Percentiles rank a stretch among this genome's conserved stretches.
Conservation (phyloP, 106 monocot species). For the Dendrobium chrysotoxum region DNA sequence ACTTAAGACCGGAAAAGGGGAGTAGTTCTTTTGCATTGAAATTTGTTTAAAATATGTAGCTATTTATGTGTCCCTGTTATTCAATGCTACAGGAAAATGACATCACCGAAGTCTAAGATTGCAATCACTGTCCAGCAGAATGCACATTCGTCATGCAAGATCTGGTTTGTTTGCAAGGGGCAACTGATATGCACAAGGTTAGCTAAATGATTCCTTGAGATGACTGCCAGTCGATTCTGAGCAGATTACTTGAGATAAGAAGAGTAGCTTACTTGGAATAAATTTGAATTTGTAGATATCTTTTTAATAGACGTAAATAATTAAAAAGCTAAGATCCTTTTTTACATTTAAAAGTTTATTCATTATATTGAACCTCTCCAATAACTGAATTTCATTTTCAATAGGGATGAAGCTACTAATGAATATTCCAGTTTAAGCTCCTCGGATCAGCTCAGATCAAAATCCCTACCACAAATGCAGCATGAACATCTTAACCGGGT, state of each 20-base stretch:
- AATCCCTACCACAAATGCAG: conserved; percentile 7
- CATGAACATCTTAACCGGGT: conserved; percentile 5
- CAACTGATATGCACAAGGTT: conserved; percentile 43
- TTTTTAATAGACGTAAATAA: neutral
- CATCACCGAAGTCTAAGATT: conserved; percentile 29
- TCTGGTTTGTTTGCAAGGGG: conserved; percentile 42
- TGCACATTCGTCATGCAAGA: conserved; percentile 38
- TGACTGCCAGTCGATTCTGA: neutral
- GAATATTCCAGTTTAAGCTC: conserved; percentile 13
- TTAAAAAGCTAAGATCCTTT: neutral
- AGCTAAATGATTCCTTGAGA: neutral
- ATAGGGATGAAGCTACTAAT: conserved; percentile 27
- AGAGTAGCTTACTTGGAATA: neutral
- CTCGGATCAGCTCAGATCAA: conserved; percentile 19
- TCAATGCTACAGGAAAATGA: conserved; percentile 27
- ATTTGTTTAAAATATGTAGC: neutral
- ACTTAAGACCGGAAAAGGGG: no score
- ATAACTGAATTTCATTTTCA: neutral
- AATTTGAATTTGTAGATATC: neutral
- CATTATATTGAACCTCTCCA: neutral
- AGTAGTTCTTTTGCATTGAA: neutral
- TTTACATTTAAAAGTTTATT: neutral
- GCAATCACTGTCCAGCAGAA: conserved; percentile 21
- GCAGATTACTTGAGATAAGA: neutral
- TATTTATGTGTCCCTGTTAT: neutral